Evolutionary conservation across 2,329 filamentous ascomycete species (phyloP), one percentile per base, ranked within the genome.

Genomic region (Parafenestella ontariensis): DNA sequence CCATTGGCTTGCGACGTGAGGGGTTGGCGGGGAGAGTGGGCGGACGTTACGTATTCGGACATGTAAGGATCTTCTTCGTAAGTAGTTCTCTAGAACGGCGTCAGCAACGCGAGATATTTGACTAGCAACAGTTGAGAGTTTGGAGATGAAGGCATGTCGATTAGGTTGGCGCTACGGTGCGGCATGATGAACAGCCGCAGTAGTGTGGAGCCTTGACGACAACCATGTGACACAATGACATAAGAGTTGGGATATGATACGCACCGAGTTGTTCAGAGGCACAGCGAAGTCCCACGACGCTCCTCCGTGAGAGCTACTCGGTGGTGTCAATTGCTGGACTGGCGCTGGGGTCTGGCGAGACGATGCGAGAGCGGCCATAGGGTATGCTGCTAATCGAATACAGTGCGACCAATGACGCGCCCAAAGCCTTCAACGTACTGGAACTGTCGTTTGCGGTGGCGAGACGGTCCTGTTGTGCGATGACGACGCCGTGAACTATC

Each of bases 281-380:
- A 77, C 75, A 37, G 75, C 74, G 58, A 72, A 72, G 44, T 77
- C 73, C 74, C 75, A 77, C 45, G 67, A 65, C 53, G 65, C 69
- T 51, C 70, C 58, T 56, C 74, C 74, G 69, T 78, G 74, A 11
- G 74, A 72, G 56, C 74, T 77, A 58, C 69, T 75, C 29, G 76
- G 76, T 45, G 76, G 75, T 11, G 74, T 77, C 53, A 76, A 65
- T 57, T 75, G 74, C 54, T 71, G 68, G 44, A 65, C 55, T 34
- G 64, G 57, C 46, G 63, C 61, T 58, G 61, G 58, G n/a, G 64
- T 59, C 53, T 70, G 72, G 53, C 59, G 69, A 49, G 67, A 62
- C 23, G 72, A 70, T 40, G 67, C 68, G 39, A 75, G 49, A 44
- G 66, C 66, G 50, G 73, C 73, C 73, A 76, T 76, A 49, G 52